These are phyloP conservation scores for Davidsoniella virescens DNA, from an alignment of 2,329 filamentous ascomycete genomes.

Conservation along the genomic window DNA sequence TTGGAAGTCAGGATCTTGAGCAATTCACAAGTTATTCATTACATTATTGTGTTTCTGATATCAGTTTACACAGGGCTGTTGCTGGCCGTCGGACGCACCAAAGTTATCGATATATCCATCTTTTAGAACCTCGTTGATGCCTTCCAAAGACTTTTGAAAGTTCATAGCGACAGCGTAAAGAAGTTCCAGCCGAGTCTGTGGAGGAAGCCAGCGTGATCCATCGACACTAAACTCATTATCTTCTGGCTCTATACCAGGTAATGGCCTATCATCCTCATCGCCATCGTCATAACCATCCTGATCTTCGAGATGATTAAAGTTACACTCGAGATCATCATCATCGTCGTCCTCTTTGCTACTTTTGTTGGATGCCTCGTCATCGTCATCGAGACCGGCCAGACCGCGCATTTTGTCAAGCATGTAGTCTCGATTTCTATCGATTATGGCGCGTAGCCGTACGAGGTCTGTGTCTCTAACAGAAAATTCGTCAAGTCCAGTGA, in stretches of 20 bases:
- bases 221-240: constrained; percentile 4
- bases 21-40: too few species aligned
- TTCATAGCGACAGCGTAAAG: constrained; percentile 59
- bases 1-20: too few species aligned
- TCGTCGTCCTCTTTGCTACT: background rate
- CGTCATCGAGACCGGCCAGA: background rate
- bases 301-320: constrained; percentile 26
- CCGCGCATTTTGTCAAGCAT: constrained; percentile 29
- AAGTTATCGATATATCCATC: constrained; percentile 16
- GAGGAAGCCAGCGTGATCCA: constrained; percentile 8
- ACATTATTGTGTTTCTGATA: too few species aligned
- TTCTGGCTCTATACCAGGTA: background rate
- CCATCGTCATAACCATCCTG: constrained; percentile 26
- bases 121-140: constrained; percentile 53
- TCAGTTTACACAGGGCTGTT: too few species aligned
- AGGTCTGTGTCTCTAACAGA: constrained; percentile 66
- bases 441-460: constrained; percentile 68
- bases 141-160: constrained; percentile 64
- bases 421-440: constrained; percentile 56
- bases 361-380: background rate
- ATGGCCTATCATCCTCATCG: constrained; percentile 17
- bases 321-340: constrained; percentile 7
- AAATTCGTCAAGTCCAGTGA: constrained; percentile 55
- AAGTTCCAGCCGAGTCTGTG: constrained; percentile 24
- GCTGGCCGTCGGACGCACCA: too few species aligned